Conservation (phyloP, 257 asterid species). For the Echites panduratus region DNA sequence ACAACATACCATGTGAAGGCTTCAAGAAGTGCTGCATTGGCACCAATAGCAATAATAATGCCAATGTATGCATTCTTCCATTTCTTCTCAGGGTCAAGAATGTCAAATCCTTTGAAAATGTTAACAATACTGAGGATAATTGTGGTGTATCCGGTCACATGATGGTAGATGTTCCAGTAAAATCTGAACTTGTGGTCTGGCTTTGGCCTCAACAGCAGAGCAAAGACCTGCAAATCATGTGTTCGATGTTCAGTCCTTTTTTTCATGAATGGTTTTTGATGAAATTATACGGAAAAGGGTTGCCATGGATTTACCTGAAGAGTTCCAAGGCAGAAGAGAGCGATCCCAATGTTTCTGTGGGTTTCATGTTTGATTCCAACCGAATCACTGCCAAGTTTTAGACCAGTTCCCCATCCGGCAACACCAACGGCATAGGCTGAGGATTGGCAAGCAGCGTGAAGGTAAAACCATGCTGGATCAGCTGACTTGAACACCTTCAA, state of each 20-base stretch:
- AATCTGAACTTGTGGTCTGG: slow-evolving; percentile 69
- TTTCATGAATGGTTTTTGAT: too few species aligned
- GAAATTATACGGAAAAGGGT: neutral
- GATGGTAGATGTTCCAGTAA: slow-evolving; percentile 82
- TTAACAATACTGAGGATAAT: slow-evolving; percentile 52
- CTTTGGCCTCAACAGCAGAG: slow-evolving; percentile 73
- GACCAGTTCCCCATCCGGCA: slow-evolving; percentile 13
- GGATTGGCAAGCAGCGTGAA: slow-evolving; percentile 4
- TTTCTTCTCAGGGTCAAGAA: slow-evolving; percentile 48
- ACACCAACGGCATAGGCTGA: slow-evolving; percentile 8
- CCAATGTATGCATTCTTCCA: slow-evolving; percentile 67
- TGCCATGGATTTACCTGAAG: neutral
- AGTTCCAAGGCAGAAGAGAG: slow-evolving; percentile 9
- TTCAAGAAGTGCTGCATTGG: slow-evolving; percentile 37
- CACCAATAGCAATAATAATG: slow-evolving; percentile 47
- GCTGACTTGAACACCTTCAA: neutral
- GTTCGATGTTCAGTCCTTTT: too few species aligned
- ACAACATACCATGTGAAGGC: slow-evolving; percentile 67
- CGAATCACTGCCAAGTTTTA: slow-evolving; percentile 9
- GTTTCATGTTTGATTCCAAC: neutral
- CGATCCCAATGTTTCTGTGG: slow-evolving; percentile 3
- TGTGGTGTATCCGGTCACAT: slow-evolving; percentile 46
- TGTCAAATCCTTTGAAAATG: slow-evolving; percentile 68
- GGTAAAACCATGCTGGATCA: slow-evolving; percentile 13
- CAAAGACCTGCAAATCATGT: slow-evolving; percentile 32